Base-by-base conservation (phyloP, 164 flowering plant species). In the Tinospora cordifolia region DNA sequence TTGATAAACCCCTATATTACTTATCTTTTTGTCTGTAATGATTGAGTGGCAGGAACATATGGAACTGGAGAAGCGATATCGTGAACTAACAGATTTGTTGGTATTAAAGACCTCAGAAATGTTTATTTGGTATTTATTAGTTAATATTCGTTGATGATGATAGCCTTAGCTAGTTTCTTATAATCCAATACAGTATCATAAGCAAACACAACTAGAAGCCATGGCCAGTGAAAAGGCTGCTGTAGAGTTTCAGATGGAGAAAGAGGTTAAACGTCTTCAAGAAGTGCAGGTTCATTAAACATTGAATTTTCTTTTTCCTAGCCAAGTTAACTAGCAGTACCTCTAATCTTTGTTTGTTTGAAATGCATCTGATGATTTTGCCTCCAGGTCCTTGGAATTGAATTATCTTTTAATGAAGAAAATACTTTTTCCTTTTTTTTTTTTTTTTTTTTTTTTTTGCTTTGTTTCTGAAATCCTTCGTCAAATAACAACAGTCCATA, bases 191-290 rank as follows among this genome's bases (percentile, higher is more conserved):
- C 84, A 93, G 98, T 91, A 93, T 79, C 86, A 87, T 81, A 95
- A 95, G 85, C 99, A 95, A 90, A 95, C 99, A 67, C 99, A 95
- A 79, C 78, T 95, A 75, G 99, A 95, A 81, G 77, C 93, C 63
- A 88, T 95, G 97, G 84, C 96, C 34, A 91, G 93, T 82, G 99
- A 92, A 81, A 95, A 95, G 72, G 92, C 98, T 79, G 98, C 98
- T 44, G 93, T 96, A 67, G 95, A 88, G 74, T 95, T 95, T 81
- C 99, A 95, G 72, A 78, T 92, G 83, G 99, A 92, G 81, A 95
- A 95, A 81, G 97, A 91, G 82, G 60, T 84, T 14, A 92, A 83
- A 79, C 98, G 93, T 72, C 73, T 84, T 69, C 88, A 87, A 75
- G 99, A 92, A 78, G 88, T 86, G 74, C 93, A 89, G 93, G 98